Conservation (phyloP, 495 filamentous ascomycete genomes). For the Lophium mytilinum region DNA sequence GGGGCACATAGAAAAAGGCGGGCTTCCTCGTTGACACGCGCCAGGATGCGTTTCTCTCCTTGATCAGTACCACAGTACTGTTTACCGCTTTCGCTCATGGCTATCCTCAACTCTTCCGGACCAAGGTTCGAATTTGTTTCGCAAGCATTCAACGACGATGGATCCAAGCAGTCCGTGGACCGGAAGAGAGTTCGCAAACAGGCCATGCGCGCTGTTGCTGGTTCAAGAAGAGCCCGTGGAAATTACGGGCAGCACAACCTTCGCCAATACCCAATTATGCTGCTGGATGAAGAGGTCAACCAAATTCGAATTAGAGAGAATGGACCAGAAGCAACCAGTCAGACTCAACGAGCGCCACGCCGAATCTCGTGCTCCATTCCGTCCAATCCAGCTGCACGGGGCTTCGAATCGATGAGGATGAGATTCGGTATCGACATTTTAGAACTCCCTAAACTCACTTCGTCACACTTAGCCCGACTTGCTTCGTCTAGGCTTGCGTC, state of each 20-base stretch:
- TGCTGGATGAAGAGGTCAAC: background rate
- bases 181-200: slow-evolving; percentile 29
- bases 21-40: too few relatives aligned
- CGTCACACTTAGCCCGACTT: slow-evolving; percentile 20
- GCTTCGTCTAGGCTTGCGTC: slow-evolving; percentile 17
- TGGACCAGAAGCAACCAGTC: background rate
- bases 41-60: too few relatives aligned
- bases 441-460: slow-evolving; percentile 26
- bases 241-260: slow-evolving; percentile 31
- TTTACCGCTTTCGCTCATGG: too few relatives aligned
- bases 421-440: slow-evolving; percentile 26
- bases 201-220: slow-evolving; percentile 34
- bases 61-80: too few relatives aligned
- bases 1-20: too few relatives aligned
- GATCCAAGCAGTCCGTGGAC: background rate
- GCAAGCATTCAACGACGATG: too few relatives aligned
- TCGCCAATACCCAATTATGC: slow-evolving; percentile 27
- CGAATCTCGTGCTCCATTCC: slow-evolving; percentile 6
- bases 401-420: slow-evolving; percentile 27
- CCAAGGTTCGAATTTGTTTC: too few relatives aligned
- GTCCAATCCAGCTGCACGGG: slow-evolving; percentile 19
- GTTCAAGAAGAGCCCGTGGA: slow-evolving; percentile 22
- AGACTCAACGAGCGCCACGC: background rate
- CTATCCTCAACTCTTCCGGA: too few relatives aligned
- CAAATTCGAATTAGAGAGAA: background rate